Conservation (phyloP, 768 basidiomycete species). For the Collybiopsis luxurians region DNA sequence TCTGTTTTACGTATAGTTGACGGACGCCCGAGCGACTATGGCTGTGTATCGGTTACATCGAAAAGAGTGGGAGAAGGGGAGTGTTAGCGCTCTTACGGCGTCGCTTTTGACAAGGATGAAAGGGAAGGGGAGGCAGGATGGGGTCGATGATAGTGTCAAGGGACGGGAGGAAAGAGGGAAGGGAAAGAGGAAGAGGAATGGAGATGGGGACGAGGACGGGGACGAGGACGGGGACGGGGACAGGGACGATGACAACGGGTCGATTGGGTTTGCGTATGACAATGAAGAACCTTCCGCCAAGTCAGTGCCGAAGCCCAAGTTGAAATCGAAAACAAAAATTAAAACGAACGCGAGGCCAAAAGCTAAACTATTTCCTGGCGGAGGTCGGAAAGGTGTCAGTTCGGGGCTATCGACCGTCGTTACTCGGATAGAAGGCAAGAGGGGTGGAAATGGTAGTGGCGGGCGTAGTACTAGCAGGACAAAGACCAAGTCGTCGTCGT, state of each 20-base stretch:
- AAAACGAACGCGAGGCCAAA: conserved; percentile 18
- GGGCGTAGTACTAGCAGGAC: conserved; percentile 1
- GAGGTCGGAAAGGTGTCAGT: conserved; percentile 62
- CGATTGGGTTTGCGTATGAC: too few species aligned
- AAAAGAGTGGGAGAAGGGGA: conserved; percentile 76
- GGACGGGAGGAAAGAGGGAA: neutral
- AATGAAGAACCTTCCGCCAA: neutral
- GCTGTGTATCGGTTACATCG: conserved; percentile 84
- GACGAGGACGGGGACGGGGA: too few species aligned
- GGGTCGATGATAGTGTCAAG: too few species aligned
- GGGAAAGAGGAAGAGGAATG: neutral
- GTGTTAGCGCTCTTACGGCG: conserved; percentile 8
- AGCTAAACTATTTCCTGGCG: conserved; percentile 36
- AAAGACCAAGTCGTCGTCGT: too few species aligned
- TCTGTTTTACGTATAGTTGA: too few species aligned
- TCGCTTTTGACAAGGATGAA: neutral
- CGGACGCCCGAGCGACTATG: conserved; percentile 94
- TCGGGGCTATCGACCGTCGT: conserved; percentile 57
- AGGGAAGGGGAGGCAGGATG: too few species aligned
- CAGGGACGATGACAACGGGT: too few species aligned
- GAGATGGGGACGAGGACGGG: too few species aligned
- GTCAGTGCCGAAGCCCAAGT: neutral
- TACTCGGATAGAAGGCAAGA: conserved; percentile 21
- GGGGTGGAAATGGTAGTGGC: conserved; percentile 13
- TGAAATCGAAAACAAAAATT: conserved; percentile 3